Evolutionary conservation across 148 eudicot genomes (phyloP), one percentile per base, ranked within the genome.

Genomic region (Silene conica): DNA sequence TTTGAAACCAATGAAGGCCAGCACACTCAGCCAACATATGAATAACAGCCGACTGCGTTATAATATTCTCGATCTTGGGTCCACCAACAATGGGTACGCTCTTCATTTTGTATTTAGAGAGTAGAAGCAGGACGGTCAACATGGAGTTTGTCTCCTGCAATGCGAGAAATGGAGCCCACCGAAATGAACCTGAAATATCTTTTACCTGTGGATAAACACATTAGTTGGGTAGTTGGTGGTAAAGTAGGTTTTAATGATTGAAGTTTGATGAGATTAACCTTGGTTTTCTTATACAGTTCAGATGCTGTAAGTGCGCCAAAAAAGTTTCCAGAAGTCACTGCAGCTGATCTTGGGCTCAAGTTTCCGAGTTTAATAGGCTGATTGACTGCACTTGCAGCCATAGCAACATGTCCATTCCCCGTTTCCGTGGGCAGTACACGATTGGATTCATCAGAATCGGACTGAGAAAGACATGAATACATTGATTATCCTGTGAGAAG

Each of bases 161-260:
- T 13, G 98, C 98, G 3, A 94, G 97, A 82, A 94, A 94, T 25
- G 98, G 98, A 73, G 98, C 97, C 98, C 98, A 94, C 6, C 98
- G 86, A 67, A 89, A 94, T 71, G 96, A 76, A 64, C 98, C 98
- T 23, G 98, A 88, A 56, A 94, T 88, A 57, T 94, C 97, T 57
- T 80, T 80, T 67, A 94, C 98, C 98, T 94, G 89, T 74, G 57
- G 23, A 74, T 7, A 61, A 58, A 74, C 4, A 50, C 10, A 41
- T 73, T 56, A 74, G 68, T 23, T 45, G 18, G 41, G 70, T 56
- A 74, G 72, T 23, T 45, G 20, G 52, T 55, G 46, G 48, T 43
- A 50, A 34, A 73, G 11, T 61, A 26, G 23, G 22, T 21, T n/a
- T 22, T 22, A 1, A 3, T 41, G n/a, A 13, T 9, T n/a, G 62